A percentile compares a stretch with the other conserved stretches of the same genome.
Evolutionary conservation across 768 basidiomycete genomes (phyloP).

Genomic region (Mycena galericulata): DNA sequence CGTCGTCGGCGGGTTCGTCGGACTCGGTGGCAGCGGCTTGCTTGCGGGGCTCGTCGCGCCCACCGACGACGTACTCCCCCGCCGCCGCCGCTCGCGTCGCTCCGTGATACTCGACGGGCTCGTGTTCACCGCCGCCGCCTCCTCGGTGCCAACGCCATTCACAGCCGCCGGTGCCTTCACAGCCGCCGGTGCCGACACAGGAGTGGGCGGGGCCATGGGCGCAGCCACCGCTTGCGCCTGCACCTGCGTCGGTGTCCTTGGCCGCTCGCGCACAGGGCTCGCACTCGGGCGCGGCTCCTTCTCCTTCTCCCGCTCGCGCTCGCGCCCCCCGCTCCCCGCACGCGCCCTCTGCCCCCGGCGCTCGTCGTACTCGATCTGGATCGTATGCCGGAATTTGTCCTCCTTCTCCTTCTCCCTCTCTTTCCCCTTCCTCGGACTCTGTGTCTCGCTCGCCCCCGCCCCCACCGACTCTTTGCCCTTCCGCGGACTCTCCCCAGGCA

Average conservation of each 20-base stretch:
- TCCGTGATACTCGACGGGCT: slow-evolving; percentile 23
- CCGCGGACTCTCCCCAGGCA: slow-evolving; percentile 8
- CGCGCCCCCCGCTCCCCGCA: slow-evolving; percentile 30
- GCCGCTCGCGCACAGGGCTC: background rate
- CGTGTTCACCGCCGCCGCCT: background rate
- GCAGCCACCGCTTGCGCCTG: background rate
- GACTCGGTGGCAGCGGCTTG: slow-evolving; percentile 33
- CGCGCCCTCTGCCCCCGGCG: slow-evolving; percentile 40
- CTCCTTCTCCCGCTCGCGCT: slow-evolving; percentile 34
- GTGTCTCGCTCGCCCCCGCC: background rate
- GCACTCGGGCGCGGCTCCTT: background rate
- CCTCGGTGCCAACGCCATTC: slow-evolving; percentile 4
- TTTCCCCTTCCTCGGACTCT: slow-evolving; percentile 27
- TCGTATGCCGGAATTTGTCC: slow-evolving; percentile 82
- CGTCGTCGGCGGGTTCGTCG: slow-evolving; percentile 35
- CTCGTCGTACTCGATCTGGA: slow-evolving; percentile 94
- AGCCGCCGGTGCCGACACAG: background rate
- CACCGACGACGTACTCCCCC: slow-evolving; percentile 27
- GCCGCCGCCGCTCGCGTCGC: slow-evolving; percentile 22
- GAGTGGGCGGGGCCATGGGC: background rate
- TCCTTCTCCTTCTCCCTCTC: slow-evolving; percentile 29
- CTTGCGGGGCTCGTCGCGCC: background rate
- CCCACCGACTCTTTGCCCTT: slow-evolving; percentile 10
- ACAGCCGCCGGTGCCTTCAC: background rate
- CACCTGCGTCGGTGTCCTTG: slow-evolving; percentile 8